Conservation (phyloP, 371 early-diverging fungal species). For the Caulochytrium protostelioides region DNA sequence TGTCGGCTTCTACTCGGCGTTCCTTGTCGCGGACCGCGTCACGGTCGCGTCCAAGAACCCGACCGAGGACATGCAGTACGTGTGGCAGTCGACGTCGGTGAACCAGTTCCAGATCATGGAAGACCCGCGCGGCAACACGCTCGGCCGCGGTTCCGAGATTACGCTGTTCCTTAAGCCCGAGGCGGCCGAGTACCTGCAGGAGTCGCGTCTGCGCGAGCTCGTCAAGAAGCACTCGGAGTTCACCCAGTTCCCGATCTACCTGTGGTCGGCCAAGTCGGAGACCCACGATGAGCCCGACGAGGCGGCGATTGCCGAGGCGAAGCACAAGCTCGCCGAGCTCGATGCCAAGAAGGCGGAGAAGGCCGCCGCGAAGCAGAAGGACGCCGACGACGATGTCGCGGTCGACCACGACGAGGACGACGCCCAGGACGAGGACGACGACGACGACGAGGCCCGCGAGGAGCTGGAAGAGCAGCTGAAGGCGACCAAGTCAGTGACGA, state of each 20-base stretch:
- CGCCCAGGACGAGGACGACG: constrained; percentile 21
- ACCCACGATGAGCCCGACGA: constrained; percentile 24
- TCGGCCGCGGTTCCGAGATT: constrained; percentile 67
- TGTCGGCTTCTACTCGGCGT: constrained; percentile 81
- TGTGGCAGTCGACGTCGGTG: constrained; percentile 54
- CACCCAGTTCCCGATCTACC: constrained; percentile 78
- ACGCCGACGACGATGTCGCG: constrained; percentile 15
- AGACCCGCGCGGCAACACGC: constrained; percentile 62
- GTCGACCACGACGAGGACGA: constrained; percentile 13
- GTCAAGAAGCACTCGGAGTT: constrained; percentile 75
- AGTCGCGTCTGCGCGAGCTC: constrained; percentile 34
- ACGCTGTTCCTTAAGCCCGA: constrained; percentile 71
- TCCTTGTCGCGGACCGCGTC: constrained; percentile 79
- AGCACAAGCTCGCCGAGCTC: constrained; percentile 16
- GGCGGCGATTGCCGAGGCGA: constrained; percentile 9
- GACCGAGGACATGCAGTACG: constrained; percentile 51
- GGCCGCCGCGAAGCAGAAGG: constrained; percentile 7
- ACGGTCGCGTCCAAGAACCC: constrained; percentile 73
- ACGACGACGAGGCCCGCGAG: constrained; percentile 20
- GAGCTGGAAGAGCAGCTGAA: constrained; percentile 30
- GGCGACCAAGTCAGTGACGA: constrained; percentile 27
- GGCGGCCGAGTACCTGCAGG: constrained; percentile 56
- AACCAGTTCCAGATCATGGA: constrained; percentile 64
- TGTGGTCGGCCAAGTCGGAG: constrained; percentile 35
- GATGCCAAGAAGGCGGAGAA: constrained; percentile 17